phyloP scores from a whole-genome alignment of 352 stramenopile genomes.

The Pythium phragmiticola region DNA sequence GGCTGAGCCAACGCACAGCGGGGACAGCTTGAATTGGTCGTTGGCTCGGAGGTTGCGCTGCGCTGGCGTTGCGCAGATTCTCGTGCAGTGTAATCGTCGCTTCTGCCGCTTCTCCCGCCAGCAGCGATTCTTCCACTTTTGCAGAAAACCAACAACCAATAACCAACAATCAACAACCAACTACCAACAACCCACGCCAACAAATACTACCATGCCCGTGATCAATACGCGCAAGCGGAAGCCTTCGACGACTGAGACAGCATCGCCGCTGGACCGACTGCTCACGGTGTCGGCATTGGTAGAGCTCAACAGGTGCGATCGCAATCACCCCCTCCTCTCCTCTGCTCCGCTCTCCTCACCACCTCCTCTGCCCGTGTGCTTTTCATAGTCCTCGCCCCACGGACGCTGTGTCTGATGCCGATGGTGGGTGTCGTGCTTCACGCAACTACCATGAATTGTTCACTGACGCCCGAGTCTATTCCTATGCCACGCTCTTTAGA shows the following conservation, averaged over 20 bases:
- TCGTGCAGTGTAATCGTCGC: neutral
- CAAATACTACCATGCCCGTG: conserved; percentile 17
- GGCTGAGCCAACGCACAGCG: neutral
- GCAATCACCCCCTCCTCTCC: neutral
- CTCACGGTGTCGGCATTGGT: conserved; percentile 14
- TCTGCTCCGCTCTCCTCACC: neutral
- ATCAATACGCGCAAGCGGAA: conserved; percentile 32
- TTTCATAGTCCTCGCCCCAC: neutral
- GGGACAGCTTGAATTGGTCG: neutral
- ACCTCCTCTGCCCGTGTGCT: neutral
- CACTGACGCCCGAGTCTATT: neutral
- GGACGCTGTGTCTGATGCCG: conserved; percentile 8
- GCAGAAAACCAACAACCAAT: neutral
- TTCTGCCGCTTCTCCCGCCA: neutral
- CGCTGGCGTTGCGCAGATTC: neutral
- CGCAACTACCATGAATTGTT: neutral
- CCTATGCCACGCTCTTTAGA: conserved; percentile 3
- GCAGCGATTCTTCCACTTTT: neutral
- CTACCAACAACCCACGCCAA: neutral
- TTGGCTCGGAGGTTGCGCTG: neutral
- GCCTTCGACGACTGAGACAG: conserved; percentile 7
- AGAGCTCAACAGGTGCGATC: conserved; percentile 18
- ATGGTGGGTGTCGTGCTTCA: conserved; percentile 1
- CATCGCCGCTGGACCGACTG: conserved; percentile 21
- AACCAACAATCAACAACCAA: neutral